Percentiles rank a stretch among this genome's conserved stretches.
phyloP scores from a whole-genome alignment of 2,329 filamentous ascomycete species.

The Colletotrichum agaves region DNA sequence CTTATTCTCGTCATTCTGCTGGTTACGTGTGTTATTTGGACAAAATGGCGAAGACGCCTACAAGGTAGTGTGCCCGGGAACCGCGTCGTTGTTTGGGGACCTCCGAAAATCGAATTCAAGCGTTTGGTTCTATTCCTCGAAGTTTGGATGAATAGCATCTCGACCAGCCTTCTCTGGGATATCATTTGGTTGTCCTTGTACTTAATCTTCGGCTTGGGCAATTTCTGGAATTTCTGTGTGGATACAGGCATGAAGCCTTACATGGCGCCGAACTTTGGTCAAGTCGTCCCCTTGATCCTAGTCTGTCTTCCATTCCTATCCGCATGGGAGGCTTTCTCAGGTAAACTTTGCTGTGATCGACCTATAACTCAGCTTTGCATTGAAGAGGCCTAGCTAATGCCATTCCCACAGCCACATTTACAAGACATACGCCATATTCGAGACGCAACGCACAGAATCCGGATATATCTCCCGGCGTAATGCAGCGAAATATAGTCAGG shows the following conservation, averaged over 20 bases:
- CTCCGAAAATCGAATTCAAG: background rate
- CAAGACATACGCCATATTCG: background rate
- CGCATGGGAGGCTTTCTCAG: background rate
- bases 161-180: background rate
- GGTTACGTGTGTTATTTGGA: background rate
- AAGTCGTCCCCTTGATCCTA: background rate
- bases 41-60: background rate
- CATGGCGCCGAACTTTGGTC: background rate
- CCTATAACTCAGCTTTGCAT: too few relatives aligned
- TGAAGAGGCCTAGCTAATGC: background rate
- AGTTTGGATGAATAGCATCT: background rate
- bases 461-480: background rate
- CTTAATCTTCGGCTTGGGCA: background rate
- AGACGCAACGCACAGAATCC: background rate
- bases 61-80: background rate
- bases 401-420: background rate
- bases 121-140: background rate
- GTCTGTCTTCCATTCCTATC: background rate
- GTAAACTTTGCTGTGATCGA: background rate
- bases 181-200: background rate
- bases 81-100: background rate
- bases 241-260: background rate
- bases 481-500: too few relatives aligned
- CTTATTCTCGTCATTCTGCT: background rate
- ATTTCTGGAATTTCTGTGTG: background rate